A percentile compares a stretch with the other conserved stretches of the same genome.
These are phyloP conservation scores for Fusarium albosuccineum DNA, from an alignment of 2,329 filamentous ascomycete genomes.

Conservation along the genomic window DNA sequence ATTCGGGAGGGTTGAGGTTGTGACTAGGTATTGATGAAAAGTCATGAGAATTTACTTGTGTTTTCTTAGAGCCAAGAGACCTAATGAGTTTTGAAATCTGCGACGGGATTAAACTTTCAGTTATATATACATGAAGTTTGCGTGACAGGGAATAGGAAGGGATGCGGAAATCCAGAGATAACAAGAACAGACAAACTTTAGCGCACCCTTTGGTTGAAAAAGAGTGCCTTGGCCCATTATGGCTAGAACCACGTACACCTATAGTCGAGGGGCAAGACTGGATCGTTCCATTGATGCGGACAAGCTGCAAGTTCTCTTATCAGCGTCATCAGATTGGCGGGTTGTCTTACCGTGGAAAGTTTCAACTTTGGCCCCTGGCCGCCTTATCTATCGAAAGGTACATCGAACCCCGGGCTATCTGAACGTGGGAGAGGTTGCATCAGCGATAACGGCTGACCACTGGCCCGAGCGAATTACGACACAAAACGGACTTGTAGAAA, in stretches of 20 bases:
- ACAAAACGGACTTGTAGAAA: neutral
- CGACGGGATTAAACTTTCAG: too few species aligned
- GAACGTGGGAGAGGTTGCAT: constrained; percentile 19
- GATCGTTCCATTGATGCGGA: too few species aligned
- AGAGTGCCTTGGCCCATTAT: constrained; percentile 10
- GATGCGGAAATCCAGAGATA: too few species aligned
- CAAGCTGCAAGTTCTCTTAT: constrained; percentile 2
- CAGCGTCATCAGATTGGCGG: neutral
- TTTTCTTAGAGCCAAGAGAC: too few species aligned
- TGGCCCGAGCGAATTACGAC: neutral
- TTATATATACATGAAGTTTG: too few species aligned
- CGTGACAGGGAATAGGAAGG: too few species aligned
- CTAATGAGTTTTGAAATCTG: too few species aligned
- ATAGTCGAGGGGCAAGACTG: too few species aligned
- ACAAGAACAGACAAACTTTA: too few species aligned
- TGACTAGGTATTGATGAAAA: too few species aligned
- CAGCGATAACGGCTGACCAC: neutral
- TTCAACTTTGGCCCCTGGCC: constrained; percentile 16
- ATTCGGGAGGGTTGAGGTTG: too few species aligned
- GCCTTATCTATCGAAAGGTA: constrained; percentile 33
- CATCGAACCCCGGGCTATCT: constrained; percentile 15
- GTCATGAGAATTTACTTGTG: too few species aligned
- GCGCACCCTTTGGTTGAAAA: neutral
- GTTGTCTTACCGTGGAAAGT: neutral
- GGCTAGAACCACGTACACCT: constrained; percentile 26